Conservation (phyloP, 768 basidiomycete genomes). For the Agrocybe praecox region DNA sequence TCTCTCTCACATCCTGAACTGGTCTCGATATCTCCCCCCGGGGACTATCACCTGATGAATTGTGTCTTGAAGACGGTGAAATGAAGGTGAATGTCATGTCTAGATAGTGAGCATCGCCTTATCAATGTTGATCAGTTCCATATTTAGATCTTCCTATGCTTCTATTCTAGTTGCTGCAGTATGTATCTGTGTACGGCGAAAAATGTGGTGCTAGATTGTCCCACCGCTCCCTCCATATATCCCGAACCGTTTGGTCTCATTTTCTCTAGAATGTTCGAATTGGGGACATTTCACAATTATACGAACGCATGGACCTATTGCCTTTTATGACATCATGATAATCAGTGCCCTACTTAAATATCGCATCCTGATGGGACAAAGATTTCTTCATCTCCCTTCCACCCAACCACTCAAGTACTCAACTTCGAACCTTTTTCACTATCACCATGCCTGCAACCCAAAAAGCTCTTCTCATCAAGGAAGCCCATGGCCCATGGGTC, state of each 20-base stretch:
- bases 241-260: neutral
- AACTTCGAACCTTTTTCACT: neutral
- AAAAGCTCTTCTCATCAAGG: constrained; percentile 6
- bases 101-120: neutral
- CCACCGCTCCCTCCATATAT: neutral
- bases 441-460: neutral
- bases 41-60: neutral
- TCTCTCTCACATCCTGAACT: neutral
- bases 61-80: neutral
- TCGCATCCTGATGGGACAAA: neutral
- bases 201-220: neutral
- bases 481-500: constrained; percentile 4
- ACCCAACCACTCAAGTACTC: neutral
- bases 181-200: neutral
- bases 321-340: neutral
- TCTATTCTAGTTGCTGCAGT: neutral
- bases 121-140: neutral
- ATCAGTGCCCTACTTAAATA: neutral
- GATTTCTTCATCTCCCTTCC: neutral
- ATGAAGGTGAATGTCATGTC: neutral
- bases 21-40: neutral
- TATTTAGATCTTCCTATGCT: neutral
- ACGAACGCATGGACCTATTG: neutral
- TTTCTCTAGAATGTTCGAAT: neutral
- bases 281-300: neutral